Percentiles rank a stretch among this genome's conserved stretches.
phyloP scores from a whole-genome alignment of 2,329 filamentous ascomycete genomes.

The Orbilia javanica region DNA sequence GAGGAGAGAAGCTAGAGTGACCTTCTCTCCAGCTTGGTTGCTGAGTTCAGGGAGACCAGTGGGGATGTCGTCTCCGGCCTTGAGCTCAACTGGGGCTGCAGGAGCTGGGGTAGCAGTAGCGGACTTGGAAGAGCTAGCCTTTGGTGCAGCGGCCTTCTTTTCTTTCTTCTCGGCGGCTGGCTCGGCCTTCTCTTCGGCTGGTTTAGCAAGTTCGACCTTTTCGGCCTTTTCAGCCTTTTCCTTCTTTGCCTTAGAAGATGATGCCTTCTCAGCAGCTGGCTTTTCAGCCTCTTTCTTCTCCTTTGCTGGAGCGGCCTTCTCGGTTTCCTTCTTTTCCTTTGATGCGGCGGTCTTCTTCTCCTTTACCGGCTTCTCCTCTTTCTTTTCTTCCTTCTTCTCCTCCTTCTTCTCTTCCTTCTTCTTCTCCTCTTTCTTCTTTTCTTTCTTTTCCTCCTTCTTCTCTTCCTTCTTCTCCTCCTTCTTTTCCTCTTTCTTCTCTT shows the following conservation, averaged over 20 bases:
- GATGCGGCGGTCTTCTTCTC: slow-evolving; percentile 31
- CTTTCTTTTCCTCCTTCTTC: slow-evolving; percentile 28
- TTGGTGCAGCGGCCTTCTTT: slow-evolving; percentile 56
- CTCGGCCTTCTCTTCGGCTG: slow-evolving; percentile 26
- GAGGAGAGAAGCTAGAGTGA: slow-evolving; percentile 82
- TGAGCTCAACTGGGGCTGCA: slow-evolving; percentile 42
- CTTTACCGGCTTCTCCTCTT: slow-evolving; percentile 50
- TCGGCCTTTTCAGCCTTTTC: slow-evolving; percentile 22
- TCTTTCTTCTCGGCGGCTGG: slow-evolving; percentile 66
- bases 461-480: slow-evolving; percentile 16
- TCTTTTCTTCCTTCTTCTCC: slow-evolving; percentile 63
- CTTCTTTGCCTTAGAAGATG: slow-evolving; percentile 22
- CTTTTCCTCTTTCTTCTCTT: slow-evolving; percentile 62
- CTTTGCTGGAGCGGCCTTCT: slow-evolving; percentile 62
- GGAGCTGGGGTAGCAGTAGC: slow-evolving; percentile 52
- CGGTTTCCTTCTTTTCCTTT: slow-evolving; percentile 64
- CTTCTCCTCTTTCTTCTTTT: slow-evolving; percentile 38
- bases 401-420: slow-evolving; percentile 36
- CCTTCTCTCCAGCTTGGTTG: slow-evolving; percentile 85
- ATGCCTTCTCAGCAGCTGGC: slow-evolving; percentile 63
- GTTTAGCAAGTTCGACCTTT: slow-evolving; percentile 19
- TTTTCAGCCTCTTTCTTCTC: slow-evolving; percentile 64
- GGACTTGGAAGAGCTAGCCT: slow-evolving; percentile 55
- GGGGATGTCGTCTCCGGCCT: slow-evolving; percentile 60
- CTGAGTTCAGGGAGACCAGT: slow-evolving; percentile 73